Percentiles rank a stretch among this genome's conserved stretches.
These are phyloP conservation scores for Pichia insulana DNA, from an alignment of 805 yeast genomes.

Conservation along the genomic window DNA sequence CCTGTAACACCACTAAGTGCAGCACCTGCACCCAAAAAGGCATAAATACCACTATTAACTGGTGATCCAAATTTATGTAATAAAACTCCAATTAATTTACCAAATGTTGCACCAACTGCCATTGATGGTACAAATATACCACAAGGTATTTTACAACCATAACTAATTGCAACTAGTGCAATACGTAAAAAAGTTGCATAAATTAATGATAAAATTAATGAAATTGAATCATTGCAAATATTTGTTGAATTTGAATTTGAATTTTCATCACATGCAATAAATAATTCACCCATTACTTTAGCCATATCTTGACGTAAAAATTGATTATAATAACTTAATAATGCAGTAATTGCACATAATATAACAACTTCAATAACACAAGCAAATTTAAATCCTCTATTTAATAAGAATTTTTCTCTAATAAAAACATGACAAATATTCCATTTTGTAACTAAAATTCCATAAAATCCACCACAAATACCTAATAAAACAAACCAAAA, in stretches of 20 bases:
- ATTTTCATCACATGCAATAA: constrained; percentile 40
- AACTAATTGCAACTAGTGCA: constrained; percentile 68
- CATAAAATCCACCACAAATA: constrained; percentile 85
- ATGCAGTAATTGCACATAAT: constrained; percentile 61
- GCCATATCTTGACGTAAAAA: constrained; percentile 88
- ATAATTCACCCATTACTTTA: constrained; percentile 82
- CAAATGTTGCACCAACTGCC: constrained; percentile 95
- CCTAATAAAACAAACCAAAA: constrained; percentile 77
- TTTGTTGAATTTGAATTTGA: neutral
- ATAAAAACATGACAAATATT: constrained; percentile 72
- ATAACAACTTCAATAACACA: constrained; percentile 66
- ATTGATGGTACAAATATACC: constrained; percentile 95
- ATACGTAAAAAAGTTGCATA: constrained; percentile 69
- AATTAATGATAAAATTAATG: constrained; percentile 39
- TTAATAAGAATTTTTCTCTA: constrained; percentile 57
- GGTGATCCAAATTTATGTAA: constrained; percentile 33
- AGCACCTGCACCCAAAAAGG: constrained; percentile 94
- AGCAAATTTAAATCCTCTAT: constrained; percentile 17
- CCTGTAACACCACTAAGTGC: constrained; percentile 92
- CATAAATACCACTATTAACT: constrained; percentile 90
- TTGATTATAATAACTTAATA: constrained; percentile 74
- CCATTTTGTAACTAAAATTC: constrained; percentile 64
- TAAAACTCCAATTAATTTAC: constrained; percentile 80
- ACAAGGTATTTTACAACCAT: constrained; percentile 94
- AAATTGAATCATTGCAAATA: constrained; percentile 20